Evolutionary conservation across 116 monocot genomes (phyloP), one percentile per base, ranked within the genome.

Genomic region (Posidonia oceanica): DNA sequence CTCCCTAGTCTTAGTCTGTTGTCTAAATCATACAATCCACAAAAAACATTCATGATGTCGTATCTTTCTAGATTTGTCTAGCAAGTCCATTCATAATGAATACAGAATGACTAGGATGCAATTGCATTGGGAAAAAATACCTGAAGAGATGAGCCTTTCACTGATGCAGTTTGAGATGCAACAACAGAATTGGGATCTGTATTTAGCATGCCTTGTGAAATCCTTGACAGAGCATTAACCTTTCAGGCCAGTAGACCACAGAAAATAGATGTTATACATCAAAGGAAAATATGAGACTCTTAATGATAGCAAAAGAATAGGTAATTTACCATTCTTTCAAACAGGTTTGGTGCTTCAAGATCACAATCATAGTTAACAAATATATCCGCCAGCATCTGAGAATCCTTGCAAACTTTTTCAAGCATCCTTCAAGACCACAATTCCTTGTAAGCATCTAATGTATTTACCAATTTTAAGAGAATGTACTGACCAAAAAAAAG

Each of bases 291-390:
- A 71, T 38, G 13, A 61, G 48, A 60, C 22, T 36, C 68, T 36
- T 68, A 41, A 59, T n/a, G 59, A 52, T 42, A 39, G 38, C 14
- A 51, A 21, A 69, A 68, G 7, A 40, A 57, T 29, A 29, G 18
- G 40, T 37, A 38, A 55, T 51, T 79, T 82, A 92, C 92, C 92
- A 82, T 92, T 79, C 87, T 80, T 77, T 89, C 92, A 73, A 87
- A 97, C 39, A 97, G 84, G 62, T 97, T 97, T 74, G 93, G 87
- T 53, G 85, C 93, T 71, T 97, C 83, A 64, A 97, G 85, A 83
- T 93, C 97, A 86, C 97, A 97, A 72, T 97, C 97, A 77, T 93
- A 97, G 61, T 97, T 97, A 65, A 97, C 87, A 89, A 97, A 97
- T 69, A 97, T 68, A 68, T 97, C 97, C 21, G 85, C 89, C 78